These are phyloP conservation scores for Leishmania major DNA, from an alignment of 208 protist genomes.

Conservation along the genomic window DNA sequence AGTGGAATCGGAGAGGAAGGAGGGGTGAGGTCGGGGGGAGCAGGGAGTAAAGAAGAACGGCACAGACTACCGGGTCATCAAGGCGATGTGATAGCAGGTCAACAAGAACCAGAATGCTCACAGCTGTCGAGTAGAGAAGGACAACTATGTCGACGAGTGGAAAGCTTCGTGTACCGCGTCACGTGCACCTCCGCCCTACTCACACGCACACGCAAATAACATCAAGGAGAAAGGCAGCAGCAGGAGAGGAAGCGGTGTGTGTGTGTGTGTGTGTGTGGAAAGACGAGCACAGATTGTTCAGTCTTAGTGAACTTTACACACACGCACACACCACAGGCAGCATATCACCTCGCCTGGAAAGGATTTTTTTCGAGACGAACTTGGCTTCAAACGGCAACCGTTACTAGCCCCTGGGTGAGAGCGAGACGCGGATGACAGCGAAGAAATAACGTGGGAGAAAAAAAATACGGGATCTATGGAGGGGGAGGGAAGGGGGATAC, in stretches of 20 bases:
- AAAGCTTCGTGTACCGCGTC: neutral
- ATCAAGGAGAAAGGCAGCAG: neutral
- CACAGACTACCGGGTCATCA: neutral
- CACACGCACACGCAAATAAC: neutral
- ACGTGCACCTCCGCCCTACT: neutral
- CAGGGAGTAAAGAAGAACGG: neutral
- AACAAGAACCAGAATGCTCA: neutral
- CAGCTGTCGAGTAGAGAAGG: neutral
- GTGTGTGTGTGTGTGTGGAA: neutral
- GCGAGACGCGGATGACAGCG: neutral
- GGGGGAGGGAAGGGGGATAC: neutral
- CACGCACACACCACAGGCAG: neutral
- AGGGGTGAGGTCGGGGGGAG: neutral
- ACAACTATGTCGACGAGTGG: neutral
- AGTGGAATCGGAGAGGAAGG: neutral
- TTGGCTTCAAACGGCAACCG: no score
- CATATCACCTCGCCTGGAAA: neutral
- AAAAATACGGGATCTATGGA: slow-evolving; percentile 28
- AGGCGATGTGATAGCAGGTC: neutral
- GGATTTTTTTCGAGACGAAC: neutral
- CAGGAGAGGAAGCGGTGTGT: neutral
- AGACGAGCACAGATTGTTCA: neutral
- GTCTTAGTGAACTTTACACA: neutral
- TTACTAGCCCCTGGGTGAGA: neutral
- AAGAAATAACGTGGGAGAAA: slow-evolving; percentile 10